Conservation (phyloP, 2,329 filamentous ascomycete genomes). For the Didymella lethalis region DNA sequence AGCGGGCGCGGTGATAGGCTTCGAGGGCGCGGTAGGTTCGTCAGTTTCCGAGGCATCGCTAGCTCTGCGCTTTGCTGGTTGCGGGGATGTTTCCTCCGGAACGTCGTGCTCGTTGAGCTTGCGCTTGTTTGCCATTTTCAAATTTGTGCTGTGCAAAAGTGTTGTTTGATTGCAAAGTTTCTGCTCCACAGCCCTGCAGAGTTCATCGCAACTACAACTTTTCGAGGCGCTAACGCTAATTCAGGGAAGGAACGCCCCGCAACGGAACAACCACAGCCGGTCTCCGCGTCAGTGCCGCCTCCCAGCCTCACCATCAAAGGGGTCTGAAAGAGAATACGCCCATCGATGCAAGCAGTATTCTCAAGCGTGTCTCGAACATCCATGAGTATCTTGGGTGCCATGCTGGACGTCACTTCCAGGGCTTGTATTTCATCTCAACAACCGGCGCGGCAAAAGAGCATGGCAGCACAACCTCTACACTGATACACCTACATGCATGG, state of each 20-base stretch:
- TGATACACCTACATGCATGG: too few relatives aligned
- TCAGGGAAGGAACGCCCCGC: conserved; percentile 21
- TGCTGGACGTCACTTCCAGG: neutral
- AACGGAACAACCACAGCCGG: conserved; percentile 19
- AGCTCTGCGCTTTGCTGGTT: conserved; percentile 25
- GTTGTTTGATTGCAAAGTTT: conserved; percentile 12
- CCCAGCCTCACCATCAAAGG: neutral
- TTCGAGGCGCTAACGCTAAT: conserved; percentile 27
- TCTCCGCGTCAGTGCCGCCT: neutral
- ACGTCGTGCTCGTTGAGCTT: conserved; percentile 60
- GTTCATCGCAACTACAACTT: conserved; percentile 30
- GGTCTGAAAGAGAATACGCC: neutral
- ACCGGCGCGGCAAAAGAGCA: neutral
- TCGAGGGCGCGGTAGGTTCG: conserved; percentile 24
- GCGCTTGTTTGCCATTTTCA: conserved; percentile 50
- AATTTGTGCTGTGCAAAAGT: conserved; percentile 1
- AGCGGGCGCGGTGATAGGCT: conserved; percentile 25
- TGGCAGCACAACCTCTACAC: neutral
- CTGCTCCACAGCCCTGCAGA: conserved; percentile 15
- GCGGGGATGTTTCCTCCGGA: conserved; percentile 48
- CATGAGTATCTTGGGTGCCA: neutral
- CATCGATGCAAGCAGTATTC: neutral
- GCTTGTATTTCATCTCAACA: neutral
- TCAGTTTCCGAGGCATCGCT: conserved; percentile 37
- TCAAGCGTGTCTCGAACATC: neutral